Base-by-base conservation (phyloP, 805 yeast species). In the Candida pini region DNA sequence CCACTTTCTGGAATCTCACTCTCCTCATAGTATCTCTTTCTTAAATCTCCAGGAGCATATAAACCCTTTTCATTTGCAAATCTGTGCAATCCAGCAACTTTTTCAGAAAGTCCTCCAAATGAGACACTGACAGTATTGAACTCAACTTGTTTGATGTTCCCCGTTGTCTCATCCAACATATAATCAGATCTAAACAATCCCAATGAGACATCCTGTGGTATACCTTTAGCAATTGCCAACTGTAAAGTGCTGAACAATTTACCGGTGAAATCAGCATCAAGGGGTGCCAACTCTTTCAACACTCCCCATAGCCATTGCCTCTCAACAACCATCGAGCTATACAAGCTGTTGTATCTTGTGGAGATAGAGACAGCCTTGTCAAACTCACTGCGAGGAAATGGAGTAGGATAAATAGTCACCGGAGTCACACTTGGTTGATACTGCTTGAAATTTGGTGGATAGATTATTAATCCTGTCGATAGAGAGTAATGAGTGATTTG, bases 81-180 rank as follows among this genome's bases (percentile, higher is more conserved):
- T 15, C 68, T 58, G 58, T 92, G 98, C 37, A 86, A 63, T 45
- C 74, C 66, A 15, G 92, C 83, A 18, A 86, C 90, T 54, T 81
- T 83, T 10, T 87, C 57, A 2, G 95, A 81, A 37, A 92, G 66
- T 0, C 95, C 97, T 15, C 95, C 96, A 64, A 92, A 92, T 1
- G 97, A 89, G 4, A 90, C 96, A 49, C 96, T 83, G 3, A 92
- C 86, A 1, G 98, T 89, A 60, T 92, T 92, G 64, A 90, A 90
- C 58, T 92, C 99, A 33, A 92, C 92, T 59, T 92, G 98, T 54
- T 90, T 89, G 50, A 90, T 81, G 18, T 59, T 56, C 26, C 69
- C 67, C n/a, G 71, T 54, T 38, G 58, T 53, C 18, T 56, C 51
- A 23, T 81, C 79, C 23, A 78, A 63, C 78, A 92, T 77, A 51